A percentile compares a stretch with the other conserved stretches of the same genome.
Conservation (phyloP, 1,284 basidiomycete genomes). For the Cerrena zonata region DNA sequence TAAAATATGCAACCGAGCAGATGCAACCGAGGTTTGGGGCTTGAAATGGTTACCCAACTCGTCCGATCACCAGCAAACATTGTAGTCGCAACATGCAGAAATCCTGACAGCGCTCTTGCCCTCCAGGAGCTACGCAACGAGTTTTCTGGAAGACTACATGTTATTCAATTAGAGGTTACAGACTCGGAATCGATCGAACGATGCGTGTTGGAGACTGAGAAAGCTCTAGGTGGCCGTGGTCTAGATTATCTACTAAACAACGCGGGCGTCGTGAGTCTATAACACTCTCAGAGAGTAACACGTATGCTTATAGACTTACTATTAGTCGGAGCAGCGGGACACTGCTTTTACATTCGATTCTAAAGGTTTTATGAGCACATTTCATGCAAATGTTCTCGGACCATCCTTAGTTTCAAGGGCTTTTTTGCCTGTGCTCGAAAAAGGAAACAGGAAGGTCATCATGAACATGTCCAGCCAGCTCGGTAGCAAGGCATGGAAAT, state of each 20-base stretch:
- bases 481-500: conserved; percentile 26
- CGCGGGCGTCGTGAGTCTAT: conserved; percentile 30
- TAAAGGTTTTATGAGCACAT: conserved; percentile 15
- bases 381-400: conserved; percentile 30
- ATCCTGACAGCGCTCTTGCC: conserved; percentile 25
- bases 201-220: conserved; percentile 20
- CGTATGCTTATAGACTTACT: neutral
- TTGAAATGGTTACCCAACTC: conserved; percentile 35
- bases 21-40: conserved; percentile 37
- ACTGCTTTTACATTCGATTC: conserved; percentile 21
- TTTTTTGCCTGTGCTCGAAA: conserved; percentile 28
- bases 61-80: conserved; percentile 26
- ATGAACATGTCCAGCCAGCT: conserved; percentile 30
- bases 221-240: conserved; percentile 25
- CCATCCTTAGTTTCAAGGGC: conserved; percentile 28
- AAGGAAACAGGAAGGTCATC: conserved; percentile 30
- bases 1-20: conserved; percentile 15
- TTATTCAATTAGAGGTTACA: conserved; percentile 31
- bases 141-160: conserved; percentile 27
- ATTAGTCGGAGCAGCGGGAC: neutral
- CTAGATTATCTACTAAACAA: conserved; percentile 38
- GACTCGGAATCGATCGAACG: conserved; percentile 25
- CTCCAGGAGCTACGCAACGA: conserved; percentile 24
- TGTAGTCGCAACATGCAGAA: conserved; percentile 36
- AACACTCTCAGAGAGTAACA: no score